Evolutionary conservation across 352 stramenopile species (phyloP), one percentile per base, ranked within the genome.

Genomic region (Phytophthora boehmeriae): DNA sequence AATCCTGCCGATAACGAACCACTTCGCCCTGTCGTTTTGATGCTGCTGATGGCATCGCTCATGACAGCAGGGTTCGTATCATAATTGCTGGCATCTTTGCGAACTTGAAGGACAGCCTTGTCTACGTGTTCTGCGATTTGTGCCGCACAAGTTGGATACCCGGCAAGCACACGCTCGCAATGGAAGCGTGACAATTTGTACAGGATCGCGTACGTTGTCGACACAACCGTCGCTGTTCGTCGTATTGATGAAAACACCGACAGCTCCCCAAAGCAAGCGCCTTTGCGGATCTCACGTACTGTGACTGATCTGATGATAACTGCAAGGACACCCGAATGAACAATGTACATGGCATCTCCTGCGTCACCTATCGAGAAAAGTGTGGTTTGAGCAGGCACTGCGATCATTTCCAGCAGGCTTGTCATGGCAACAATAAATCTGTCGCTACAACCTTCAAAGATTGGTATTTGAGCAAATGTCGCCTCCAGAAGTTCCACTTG

Each of bases 261-360:
- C 1, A 93, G 45, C 38, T 93, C 85, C 3, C 85, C 85, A 35
- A 93, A 84, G 48, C 73, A 93, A n/a, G 66, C 68, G 4, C 75
- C 75, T 54, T 92, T 92, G 10, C 85, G 75, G 20, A 93, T 70
- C 46, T 93, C 83, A 4, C 85, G 85, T 1, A 93, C 75, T 14
- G 76, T 90, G 2, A 80, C 67, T 0, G 72, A 69, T 5, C 76
- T 77, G 35, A 91, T 71, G 35, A 89, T 66, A 1, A 91, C 73
- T 22, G 80, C 76, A 0, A 92, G 68, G 0, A 93, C 85, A 0
- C 83, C 85, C 0, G 85, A 86, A 28, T 92, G 72, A 16, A 93
- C 68, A 44, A 93, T 88, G 42, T 87, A 93, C 85, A 93, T 88
- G 8, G 80, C 79, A 25, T 92, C 82, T 5, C 84, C 84, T 5